These are phyloP conservation scores for Metschnikowia koreensis DNA, from an alignment of 805 yeast species.

Conservation along the genomic window DNA sequence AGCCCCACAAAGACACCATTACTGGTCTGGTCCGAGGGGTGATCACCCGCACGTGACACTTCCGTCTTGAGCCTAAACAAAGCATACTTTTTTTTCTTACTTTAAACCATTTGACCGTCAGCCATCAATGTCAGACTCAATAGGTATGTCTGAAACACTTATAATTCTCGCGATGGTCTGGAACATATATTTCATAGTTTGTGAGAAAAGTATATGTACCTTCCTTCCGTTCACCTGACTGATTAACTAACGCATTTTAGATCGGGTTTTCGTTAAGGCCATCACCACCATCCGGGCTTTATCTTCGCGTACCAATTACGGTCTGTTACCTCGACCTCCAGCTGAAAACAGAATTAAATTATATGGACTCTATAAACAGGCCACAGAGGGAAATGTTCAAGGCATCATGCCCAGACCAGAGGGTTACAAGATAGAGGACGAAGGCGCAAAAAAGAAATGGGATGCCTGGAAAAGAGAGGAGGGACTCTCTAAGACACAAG, in stretches of 20 bases:
- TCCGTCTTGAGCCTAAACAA: constrained; percentile 2
- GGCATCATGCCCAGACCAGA: constrained; percentile 65
- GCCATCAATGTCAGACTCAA: constrained; percentile 47
- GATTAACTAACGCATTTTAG: constrained; percentile 33
- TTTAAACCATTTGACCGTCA: not conserved
- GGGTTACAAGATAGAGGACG: constrained; percentile 60
- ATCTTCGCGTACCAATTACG: constrained; percentile 60
- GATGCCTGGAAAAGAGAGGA: constrained; percentile 81
- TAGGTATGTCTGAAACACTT: constrained; percentile 30
- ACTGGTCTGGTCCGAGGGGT: not conserved
- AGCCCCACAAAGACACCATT: constrained; percentile 5
- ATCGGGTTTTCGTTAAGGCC: constrained; percentile 79
- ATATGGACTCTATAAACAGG: constrained; percentile 84
- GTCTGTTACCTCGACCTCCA: constrained; percentile 74
- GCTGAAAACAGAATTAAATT: constrained; percentile 63
- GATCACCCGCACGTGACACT: constrained; percentile 10
- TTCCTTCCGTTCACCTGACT: not conserved
- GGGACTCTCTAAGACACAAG: constrained; percentile 67
- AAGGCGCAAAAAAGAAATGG: constrained; percentile 71
- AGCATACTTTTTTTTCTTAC: not conserved
- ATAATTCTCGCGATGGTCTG: too few species aligned
- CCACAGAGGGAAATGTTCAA: constrained; percentile 81
- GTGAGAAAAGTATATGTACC: not conserved
- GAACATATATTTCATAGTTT: too few species aligned
- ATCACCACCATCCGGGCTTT: constrained; percentile 74